Evolutionary conservation across 352 stramenopile species (phyloP).

Genomic region (Phytopythium ostracodes): DNA sequence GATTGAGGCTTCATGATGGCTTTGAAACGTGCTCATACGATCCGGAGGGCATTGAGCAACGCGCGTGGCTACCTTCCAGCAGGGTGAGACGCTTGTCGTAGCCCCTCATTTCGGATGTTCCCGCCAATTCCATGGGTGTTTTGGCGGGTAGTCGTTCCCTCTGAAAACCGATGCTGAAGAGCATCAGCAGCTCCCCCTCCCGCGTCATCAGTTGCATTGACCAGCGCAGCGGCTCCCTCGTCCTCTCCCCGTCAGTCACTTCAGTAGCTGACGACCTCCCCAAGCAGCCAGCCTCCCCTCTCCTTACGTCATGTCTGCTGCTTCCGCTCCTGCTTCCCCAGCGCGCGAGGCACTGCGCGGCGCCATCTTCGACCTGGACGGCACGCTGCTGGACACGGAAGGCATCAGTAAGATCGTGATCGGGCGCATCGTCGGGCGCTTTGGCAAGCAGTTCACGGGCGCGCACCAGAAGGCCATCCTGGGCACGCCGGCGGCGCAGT

Average conservation of each 20-base stretch:
- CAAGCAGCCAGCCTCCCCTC: background rate
- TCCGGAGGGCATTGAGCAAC: no score
- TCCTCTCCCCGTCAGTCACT: background rate
- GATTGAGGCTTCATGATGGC: background rate
- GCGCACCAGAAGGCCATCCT: slow-evolving; percentile 74
- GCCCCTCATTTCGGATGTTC: background rate
- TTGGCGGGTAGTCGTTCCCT: background rate
- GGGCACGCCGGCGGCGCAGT: slow-evolving; percentile 57
- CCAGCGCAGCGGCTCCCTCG: background rate
- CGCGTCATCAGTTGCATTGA: background rate
- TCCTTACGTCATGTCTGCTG: slow-evolving; percentile 8
- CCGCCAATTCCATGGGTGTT: background rate
- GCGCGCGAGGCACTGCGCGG: slow-evolving; percentile 26
- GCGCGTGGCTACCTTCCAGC: background rate
- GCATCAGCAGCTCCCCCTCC: background rate
- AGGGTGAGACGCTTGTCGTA: no score
- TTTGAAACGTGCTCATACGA: no score
- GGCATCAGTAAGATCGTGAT: slow-evolving; percentile 63
- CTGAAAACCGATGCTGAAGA: background rate
- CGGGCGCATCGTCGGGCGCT: slow-evolving; percentile 40
- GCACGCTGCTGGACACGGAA: slow-evolving; percentile 80
- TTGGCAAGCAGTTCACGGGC: slow-evolving; percentile 56
- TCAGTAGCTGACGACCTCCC: background rate
- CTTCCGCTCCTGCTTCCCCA: slow-evolving; percentile 5
- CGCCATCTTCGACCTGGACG: slow-evolving; percentile 82